phyloP scores from a whole-genome alignment of 352 stramenopile genomes.

The Globisporangium mamillatum region DNA sequence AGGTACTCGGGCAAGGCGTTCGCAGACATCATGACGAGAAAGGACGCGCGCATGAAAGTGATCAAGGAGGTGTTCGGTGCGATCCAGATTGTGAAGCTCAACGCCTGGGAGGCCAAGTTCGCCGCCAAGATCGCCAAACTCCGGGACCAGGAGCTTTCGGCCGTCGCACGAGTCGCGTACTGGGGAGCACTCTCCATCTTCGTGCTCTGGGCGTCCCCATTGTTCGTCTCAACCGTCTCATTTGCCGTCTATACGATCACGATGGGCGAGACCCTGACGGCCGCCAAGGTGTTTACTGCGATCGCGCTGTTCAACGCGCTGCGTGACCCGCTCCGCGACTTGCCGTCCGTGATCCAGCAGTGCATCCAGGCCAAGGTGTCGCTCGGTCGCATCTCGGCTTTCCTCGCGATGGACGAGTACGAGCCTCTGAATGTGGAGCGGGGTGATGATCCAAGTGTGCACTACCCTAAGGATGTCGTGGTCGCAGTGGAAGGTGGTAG shows the following conservation, averaged over 20 bases:
- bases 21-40: conserved; percentile 10
- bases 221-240: conserved; percentile 27
- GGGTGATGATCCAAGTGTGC: not conserved
- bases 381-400: not conserved
- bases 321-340: not conserved
- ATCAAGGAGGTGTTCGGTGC: not conserved
- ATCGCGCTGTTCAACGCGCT: not conserved
- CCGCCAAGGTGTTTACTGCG: conserved; percentile 7
- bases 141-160: conserved; percentile 54
- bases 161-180: conserved; percentile 45
- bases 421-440: not conserved
- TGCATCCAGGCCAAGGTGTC: not conserved
- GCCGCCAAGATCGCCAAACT: conserved; percentile 21
- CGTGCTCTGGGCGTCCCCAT: conserved; percentile 20
- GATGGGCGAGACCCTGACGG: conserved; percentile 29
- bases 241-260: conserved; percentile 40
- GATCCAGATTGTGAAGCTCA: not conserved
- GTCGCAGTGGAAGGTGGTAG: not conserved
- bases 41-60: not conserved
- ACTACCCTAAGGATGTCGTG: not conserved
- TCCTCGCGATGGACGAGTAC: not conserved
- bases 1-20: conserved; percentile 43
- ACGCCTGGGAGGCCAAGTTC: not conserved
- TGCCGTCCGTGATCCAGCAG: not conserved
- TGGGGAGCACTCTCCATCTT: conserved; percentile 53